phyloP scores from a whole-genome alignment of 805 yeast species.

The Metschnikowia santaceciliae region DNA sequence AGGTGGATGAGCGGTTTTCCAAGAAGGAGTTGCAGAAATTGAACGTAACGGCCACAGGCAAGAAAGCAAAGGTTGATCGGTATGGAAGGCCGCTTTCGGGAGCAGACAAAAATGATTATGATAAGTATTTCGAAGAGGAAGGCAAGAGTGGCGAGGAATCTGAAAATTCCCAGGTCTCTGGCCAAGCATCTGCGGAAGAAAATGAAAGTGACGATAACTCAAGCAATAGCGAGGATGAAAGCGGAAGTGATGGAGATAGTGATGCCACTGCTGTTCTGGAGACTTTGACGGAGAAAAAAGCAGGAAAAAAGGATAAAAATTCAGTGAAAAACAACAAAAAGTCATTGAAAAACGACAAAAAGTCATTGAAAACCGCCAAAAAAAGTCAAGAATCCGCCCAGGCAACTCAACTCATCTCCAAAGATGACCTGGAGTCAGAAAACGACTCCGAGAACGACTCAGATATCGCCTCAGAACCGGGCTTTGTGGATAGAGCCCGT shows the following conservation, averaged over 20 bases:
- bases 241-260: not conserved
- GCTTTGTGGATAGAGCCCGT: conserved; percentile 56
- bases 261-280: not conserved
- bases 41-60: conserved; percentile 42
- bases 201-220: conserved; percentile 10
- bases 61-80: conserved; percentile 68
- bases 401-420: not conserved
- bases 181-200: conserved; percentile 7
- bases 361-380: not conserved
- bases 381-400: no score
- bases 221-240: not conserved
- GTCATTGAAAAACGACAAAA: not conserved
- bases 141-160: conserved; percentile 23
- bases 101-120: conserved; percentile 37
- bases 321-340: not conserved
- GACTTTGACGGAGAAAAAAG: not conserved
- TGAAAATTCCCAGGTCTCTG: not conserved
- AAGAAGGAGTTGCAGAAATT: conserved; percentile 58
- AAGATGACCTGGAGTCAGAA: not conserved
- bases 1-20: conserved; percentile 79
- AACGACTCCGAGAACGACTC: not conserved
- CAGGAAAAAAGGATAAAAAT: not conserved
- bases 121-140: conserved; percentile 55
- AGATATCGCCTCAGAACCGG: not conserved
- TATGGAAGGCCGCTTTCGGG: conserved; percentile 73